phyloP scores from a whole-genome alignment of 768 basidiomycete species.

The Daedaleopsis nitida region DNA sequence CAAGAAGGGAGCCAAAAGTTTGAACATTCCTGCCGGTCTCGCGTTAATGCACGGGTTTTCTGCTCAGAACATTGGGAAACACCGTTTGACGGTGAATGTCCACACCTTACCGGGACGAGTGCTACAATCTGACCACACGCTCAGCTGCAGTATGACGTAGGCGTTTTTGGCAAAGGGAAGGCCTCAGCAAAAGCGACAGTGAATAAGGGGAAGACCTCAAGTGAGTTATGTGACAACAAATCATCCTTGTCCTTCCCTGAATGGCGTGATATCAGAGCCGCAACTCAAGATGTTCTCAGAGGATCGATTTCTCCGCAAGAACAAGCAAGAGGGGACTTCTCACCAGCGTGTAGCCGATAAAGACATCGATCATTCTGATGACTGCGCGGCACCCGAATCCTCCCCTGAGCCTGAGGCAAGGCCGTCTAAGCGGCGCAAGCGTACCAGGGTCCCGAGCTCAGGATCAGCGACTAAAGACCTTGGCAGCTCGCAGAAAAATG shows the following conservation, averaged over 20 bases:
- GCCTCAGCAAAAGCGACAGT: constrained; percentile 49
- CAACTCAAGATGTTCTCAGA: constrained; percentile 26
- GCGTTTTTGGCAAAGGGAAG: constrained; percentile 68
- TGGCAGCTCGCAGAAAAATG: neutral
- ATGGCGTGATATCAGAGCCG: constrained; percentile 8
- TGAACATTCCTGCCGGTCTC: constrained; percentile 48
- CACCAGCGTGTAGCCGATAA: neutral
- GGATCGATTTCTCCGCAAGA: constrained; percentile 23
- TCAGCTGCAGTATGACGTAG: constrained; percentile 46
- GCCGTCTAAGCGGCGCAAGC: neutral
- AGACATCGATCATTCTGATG: no score
- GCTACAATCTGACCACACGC: neutral
- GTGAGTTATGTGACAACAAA: constrained; percentile 19
- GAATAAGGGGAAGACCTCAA: constrained; percentile 29
- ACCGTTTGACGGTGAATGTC: constrained; percentile 58
- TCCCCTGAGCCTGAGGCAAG: neutral
- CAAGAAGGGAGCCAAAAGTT: constrained; percentile 28
- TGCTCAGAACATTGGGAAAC: constrained; percentile 61
- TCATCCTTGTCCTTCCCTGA: neutral
- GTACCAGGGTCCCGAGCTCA: neutral
- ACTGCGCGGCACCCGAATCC: neutral
- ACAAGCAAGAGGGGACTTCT: neutral
- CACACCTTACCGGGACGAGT: neutral
- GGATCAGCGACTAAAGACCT: neutral
- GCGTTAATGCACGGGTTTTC: constrained; percentile 71